phyloP scores from a whole-genome alignment of 2,329 filamentous ascomycete genomes.

The Aureobasidium leucospermi region DNA sequence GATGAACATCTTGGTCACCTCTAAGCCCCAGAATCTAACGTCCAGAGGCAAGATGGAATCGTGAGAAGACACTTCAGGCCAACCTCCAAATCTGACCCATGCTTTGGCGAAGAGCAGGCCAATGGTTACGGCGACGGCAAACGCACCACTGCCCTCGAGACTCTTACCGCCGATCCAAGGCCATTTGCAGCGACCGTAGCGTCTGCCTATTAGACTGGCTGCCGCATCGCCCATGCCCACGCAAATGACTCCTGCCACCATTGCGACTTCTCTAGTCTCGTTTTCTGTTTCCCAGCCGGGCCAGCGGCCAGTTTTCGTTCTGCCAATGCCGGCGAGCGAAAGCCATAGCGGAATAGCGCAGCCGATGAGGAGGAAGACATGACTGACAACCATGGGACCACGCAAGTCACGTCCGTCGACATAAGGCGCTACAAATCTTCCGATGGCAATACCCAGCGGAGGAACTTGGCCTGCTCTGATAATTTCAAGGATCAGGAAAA shows the following conservation, averaged over 20 bases:
- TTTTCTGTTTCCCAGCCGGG: slow-evolving; percentile 64
- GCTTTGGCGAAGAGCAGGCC: slow-evolving; percentile 63
- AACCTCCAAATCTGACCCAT: slow-evolving; percentile 73
- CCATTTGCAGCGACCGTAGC: slow-evolving; percentile 86
- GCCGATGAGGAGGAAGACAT: slow-evolving; percentile 91
- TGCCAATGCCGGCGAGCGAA: slow-evolving; percentile 62
- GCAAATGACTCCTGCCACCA: slow-evolving; percentile 88
- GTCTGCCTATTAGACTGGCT: slow-evolving; percentile 78
- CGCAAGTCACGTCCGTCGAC: slow-evolving; percentile 89
- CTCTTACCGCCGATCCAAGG: slow-evolving; percentile 95
- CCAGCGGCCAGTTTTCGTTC: slow-evolving; percentile 50
- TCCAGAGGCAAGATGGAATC: background rate
- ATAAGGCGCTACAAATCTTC: slow-evolving; percentile 82
- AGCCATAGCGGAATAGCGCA: slow-evolving; percentile 95
- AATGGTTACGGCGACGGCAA: slow-evolving; percentile 67
- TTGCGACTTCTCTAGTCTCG: slow-evolving; percentile 62
- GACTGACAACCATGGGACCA: slow-evolving; percentile 88
- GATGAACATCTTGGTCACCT: slow-evolving; percentile 53
- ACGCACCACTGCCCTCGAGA: slow-evolving; percentile 76
- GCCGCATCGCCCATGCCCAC: slow-evolving; percentile 94
- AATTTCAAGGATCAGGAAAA: slow-evolving; percentile 84
- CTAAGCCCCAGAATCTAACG: slow-evolving; percentile 22
- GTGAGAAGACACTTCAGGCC: slow-evolving; percentile 37
- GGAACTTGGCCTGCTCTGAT: slow-evolving; percentile 86
- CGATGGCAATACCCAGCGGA: slow-evolving; percentile 78